Evolutionary conservation across 306 rosid species (phyloP).

Genomic region (Fragaria ananassa): DNA sequence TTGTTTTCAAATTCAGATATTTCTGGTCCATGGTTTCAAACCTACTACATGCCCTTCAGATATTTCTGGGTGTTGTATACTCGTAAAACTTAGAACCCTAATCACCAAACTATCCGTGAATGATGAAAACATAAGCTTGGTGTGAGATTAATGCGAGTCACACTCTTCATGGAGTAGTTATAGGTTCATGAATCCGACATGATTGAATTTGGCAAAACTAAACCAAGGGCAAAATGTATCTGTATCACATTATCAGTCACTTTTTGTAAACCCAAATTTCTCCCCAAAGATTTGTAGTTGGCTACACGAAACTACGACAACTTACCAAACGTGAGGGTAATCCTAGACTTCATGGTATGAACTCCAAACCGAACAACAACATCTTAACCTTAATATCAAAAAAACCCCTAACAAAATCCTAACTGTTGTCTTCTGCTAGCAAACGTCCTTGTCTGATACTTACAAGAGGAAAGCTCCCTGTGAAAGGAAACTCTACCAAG

Average conservation of each 20-base stretch:
- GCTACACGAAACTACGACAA: not conserved
- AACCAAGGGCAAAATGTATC: not conserved
- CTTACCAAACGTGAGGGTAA: not conserved
- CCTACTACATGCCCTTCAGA: not conserved
- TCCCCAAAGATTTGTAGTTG: not conserved
- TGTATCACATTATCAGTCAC: not conserved
- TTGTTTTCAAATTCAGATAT: too few relatives aligned
- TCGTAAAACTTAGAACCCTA: not conserved
- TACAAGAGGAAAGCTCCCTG: not conserved
- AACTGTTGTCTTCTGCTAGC: not conserved
- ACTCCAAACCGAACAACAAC: not conserved
- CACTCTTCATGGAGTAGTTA: not conserved
- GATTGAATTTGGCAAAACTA: not conserved
- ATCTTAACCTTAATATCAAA: not conserved
- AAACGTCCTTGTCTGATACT: not conserved
- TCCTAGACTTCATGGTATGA: not conserved
- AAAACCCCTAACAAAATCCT: not conserved
- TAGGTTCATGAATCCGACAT: not conserved
- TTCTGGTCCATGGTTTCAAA: too few relatives aligned
- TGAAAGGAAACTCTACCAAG: not conserved
- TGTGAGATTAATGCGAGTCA: not conserved
- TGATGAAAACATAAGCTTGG: not conserved
- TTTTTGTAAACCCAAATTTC: not conserved
- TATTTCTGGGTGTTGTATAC: not conserved
- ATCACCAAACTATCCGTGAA: constrained; percentile 2